Evolutionary conservation across 2,329 filamentous ascomycete genomes (phyloP).

Genomic region (Fusarium aywerte): DNA sequence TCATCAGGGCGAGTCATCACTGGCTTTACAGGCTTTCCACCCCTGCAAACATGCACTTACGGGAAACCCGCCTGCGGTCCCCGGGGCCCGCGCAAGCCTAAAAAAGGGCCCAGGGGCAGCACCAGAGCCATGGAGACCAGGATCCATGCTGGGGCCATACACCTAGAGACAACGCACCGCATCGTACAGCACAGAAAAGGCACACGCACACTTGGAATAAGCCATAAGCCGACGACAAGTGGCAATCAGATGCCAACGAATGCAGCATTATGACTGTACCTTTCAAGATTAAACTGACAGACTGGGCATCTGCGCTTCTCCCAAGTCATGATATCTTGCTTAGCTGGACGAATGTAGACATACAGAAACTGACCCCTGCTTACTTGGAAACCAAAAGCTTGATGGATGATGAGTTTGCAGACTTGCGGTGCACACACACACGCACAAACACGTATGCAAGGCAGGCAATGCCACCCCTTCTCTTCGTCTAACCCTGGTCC

Average conservation of each 20-base stretch:
- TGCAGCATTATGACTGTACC: conserved; percentile 19
- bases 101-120: conserved; percentile 37
- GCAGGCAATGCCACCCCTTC: conserved; percentile 17
- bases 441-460: conserved; percentile 14
- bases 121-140: background rate
- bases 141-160: conserved; percentile 42
- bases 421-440: conserved; percentile 21
- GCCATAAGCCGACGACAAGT: conserved; percentile 48
- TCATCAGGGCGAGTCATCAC: conserved; percentile 37
- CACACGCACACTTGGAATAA: conserved; percentile 5
- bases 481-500: conserved; percentile 17
- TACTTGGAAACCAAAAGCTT: conserved; percentile 9
- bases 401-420: conserved; percentile 27
- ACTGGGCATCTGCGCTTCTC: background rate
- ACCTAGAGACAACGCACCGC: conserved; percentile 45
- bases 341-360: background rate
- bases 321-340: background rate
- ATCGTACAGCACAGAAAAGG: background rate
- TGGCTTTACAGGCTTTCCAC: conserved; percentile 34
- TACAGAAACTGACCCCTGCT: background rate
- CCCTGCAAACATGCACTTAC: conserved; percentile 35
- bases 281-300: background rate
- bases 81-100: conserved; percentile 41
- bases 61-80: conserved; percentile 44
- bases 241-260: conserved; percentile 31